Percentiles rank a stretch among this genome's conserved stretches.
Conservation (phyloP, 1,139 yeast species). For the Candida tunisiensis region DNA sequence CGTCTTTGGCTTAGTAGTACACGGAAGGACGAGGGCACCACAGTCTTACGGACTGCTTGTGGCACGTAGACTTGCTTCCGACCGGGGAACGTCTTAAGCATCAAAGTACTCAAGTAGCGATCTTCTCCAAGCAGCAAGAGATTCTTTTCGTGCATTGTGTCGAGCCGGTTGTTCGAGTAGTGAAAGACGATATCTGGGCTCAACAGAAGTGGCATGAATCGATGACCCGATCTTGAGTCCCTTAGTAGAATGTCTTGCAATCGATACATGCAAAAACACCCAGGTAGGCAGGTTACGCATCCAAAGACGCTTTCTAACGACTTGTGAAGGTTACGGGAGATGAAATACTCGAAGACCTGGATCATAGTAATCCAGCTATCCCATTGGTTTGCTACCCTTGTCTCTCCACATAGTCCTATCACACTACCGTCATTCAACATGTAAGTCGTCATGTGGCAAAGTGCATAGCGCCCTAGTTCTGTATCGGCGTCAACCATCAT, state of each 20-base stretch:
- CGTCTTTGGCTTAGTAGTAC: constrained; percentile 21
- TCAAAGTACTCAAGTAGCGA: constrained; percentile 18
- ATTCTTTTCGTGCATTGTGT: constrained; percentile 19
- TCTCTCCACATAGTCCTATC: constrained; percentile 22
- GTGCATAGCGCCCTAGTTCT: constrained; percentile 15
- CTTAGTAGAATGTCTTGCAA: constrained; percentile 34
- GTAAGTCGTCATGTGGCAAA: constrained; percentile 15
- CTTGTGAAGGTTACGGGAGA: constrained; percentile 20
- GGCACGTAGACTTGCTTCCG: constrained; percentile 19
- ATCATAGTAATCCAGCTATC: constrained; percentile 21
- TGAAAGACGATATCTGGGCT: constrained; percentile 18
- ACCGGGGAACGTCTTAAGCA: constrained; percentile 19
- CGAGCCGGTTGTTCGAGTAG: constrained; percentile 17
- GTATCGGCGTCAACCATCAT: constrained; percentile 23
- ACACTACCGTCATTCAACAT: constrained; percentile 16
- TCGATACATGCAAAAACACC: constrained; percentile 21
- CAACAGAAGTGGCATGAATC: constrained; percentile 11
- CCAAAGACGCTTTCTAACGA: constrained; percentile 22
- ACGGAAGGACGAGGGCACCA: constrained; percentile 16
- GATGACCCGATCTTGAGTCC: no score
- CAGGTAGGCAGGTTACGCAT: constrained; percentile 21
- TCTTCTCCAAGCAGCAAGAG: constrained; percentile 20
- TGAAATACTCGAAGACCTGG: constrained; percentile 21
- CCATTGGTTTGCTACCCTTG: constrained; percentile 17
- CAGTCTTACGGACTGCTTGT: constrained; percentile 17